Evolutionary conservation across 352 stramenopile species (phyloP).

Genomic region (Peronosclerospora sorghi): DNA sequence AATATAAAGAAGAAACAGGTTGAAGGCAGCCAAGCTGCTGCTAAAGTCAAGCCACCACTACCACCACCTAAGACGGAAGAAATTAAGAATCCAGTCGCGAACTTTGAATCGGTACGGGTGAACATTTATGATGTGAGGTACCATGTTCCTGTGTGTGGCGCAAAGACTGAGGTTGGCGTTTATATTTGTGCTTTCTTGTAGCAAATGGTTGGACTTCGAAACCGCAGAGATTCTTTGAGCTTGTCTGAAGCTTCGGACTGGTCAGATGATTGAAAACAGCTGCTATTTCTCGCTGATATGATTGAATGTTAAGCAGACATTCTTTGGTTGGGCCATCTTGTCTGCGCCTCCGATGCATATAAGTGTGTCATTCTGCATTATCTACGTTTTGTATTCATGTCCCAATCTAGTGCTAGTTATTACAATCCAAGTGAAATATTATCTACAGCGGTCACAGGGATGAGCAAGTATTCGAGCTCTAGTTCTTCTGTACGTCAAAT

Average conservation of each 20-base stretch:
- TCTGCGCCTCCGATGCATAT: too few relatives aligned
- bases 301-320: too few relatives aligned
- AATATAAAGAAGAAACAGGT: slow-evolving; percentile 81
- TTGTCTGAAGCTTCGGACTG: slow-evolving; percentile 81
- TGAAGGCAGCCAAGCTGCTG: slow-evolving; percentile 18
- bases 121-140: neutral
- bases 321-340: too few relatives aligned
- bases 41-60: slow-evolving; percentile 12
- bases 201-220: slow-evolving; percentile 78
- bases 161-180: slow-evolving; percentile 3
- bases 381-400: too few relatives aligned
- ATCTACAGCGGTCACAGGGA: too few relatives aligned
- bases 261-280: slow-evolving; percentile 57
- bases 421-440: too few relatives aligned
- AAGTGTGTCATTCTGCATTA: too few relatives aligned
- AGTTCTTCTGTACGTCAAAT: too few relatives aligned
- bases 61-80: slow-evolving; percentile 40
- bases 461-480: too few relatives aligned
- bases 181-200: slow-evolving; percentile 17
- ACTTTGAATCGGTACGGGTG: slow-evolving; percentile 45
- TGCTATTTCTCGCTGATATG: too few relatives aligned
- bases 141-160: neutral
- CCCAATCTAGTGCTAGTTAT: too few relatives aligned
- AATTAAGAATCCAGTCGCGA: slow-evolving; percentile 37
- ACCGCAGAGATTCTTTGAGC: slow-evolving; percentile 62